phyloP scores from a whole-genome alignment of 2,329 filamentous ascomycete species.

The Phaeosphaeriaceae sp. region DNA sequence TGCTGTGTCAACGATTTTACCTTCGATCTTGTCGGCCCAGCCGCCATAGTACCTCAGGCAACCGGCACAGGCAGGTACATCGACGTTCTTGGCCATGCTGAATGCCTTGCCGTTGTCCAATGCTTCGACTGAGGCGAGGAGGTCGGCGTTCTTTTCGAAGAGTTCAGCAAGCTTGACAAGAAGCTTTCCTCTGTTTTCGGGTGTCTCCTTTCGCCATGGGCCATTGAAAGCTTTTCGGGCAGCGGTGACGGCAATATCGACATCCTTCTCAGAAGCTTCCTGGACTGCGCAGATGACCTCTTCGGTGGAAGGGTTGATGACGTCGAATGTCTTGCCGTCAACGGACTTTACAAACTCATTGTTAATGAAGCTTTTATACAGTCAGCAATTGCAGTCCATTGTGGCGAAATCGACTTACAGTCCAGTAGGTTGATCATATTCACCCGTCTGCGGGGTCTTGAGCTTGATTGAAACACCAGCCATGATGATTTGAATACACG shows the following conservation, averaged over 20 bases:
- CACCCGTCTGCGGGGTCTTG: constrained; percentile 70
- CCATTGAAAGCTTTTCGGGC: constrained; percentile 86
- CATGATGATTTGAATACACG: constrained; percentile 41
- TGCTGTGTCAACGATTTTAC: constrained; percentile 82
- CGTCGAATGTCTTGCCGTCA: constrained; percentile 89
- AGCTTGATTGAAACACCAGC: constrained; percentile 62
- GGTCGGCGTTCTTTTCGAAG: constrained; percentile 76
- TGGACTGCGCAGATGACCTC: constrained; percentile 81
- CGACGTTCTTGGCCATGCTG: constrained; percentile 71
- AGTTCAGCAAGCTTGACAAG: constrained; percentile 81
- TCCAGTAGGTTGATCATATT: constrained; percentile 61
- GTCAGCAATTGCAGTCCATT: constrained; percentile 20
- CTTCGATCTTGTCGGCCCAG: constrained; percentile 90
- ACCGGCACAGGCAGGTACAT: constrained; percentile 71
- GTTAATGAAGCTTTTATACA: constrained; percentile 76
- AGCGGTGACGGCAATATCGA: constrained; percentile 78
- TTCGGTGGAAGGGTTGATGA: constrained; percentile 86
- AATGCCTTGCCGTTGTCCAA: constrained; percentile 89
- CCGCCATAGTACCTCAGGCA: constrained; percentile 87
- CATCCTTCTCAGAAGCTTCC: constrained; percentile 88
- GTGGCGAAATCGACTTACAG: constrained; percentile 51
- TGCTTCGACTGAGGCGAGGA: constrained; percentile 81
- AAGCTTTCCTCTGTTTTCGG: constrained; percentile 71
- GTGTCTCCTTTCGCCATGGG: constrained; percentile 70
- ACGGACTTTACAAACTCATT: constrained; percentile 85